These are phyloP conservation scores for Zymoseptoria tritici DNA, from an alignment of 2,329 filamentous ascomycete species.

Conservation along the genomic window DNA sequence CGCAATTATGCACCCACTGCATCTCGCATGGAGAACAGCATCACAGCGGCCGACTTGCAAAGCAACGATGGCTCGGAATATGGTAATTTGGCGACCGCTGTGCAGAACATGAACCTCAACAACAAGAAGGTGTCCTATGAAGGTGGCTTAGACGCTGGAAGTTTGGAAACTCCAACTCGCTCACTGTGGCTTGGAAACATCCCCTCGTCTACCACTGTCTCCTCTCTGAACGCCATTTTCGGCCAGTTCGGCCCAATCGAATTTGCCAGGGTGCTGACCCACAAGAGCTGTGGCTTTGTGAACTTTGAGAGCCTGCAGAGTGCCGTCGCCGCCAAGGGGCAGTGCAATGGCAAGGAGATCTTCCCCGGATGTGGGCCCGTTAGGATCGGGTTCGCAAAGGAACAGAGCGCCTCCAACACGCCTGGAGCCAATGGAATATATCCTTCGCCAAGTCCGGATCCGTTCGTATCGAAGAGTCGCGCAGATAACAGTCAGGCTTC, in stretches of 20 bases:
- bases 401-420: slow-evolving; percentile 78
- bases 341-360: slow-evolving; percentile 93
- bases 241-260: slow-evolving; percentile 85
- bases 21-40: slow-evolving; percentile 65
- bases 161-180: slow-evolving; percentile 80
- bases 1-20: slow-evolving; percentile 70
- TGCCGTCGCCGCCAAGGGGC: slow-evolving; percentile 77
- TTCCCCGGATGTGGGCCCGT: slow-evolving; percentile 94
- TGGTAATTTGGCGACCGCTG: slow-evolving; percentile 71
- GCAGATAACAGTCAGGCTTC: slow-evolving; percentile 27
- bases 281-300: slow-evolving; percentile 98
- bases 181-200: slow-evolving; percentile 97
- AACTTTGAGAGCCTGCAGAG: slow-evolving; percentile 92
- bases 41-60: slow-evolving; percentile 67
- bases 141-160: slow-evolving; percentile 54
- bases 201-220: slow-evolving; percentile 91
- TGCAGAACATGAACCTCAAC: slow-evolving; percentile 69
- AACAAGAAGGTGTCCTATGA: slow-evolving; percentile 55
- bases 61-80: slow-evolving; percentile 70
- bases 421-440: slow-evolving; percentile 83
- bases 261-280: slow-evolving; percentile 85
- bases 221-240: slow-evolving; percentile 91
- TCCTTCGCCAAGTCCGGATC: slow-evolving; percentile 85
- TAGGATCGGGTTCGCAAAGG: slow-evolving; percentile 94
- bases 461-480: slow-evolving; percentile 46